These are phyloP conservation scores for Polysphondylium violaceum DNA, from an alignment of 78 protist species.

Conservation along the genomic window DNA sequence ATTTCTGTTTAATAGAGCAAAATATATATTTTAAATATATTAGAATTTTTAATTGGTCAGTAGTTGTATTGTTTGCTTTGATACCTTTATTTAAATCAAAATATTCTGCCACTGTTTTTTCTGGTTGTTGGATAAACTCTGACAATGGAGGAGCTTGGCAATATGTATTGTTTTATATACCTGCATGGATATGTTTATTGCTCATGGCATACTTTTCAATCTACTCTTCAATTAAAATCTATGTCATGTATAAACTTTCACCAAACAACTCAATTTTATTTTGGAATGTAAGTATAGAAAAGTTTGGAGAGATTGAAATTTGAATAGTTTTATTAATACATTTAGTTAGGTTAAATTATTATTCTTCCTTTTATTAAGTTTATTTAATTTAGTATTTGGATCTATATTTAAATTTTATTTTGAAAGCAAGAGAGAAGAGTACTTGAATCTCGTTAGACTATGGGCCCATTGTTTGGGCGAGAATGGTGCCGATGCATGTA, in stretches of 20 bases:
- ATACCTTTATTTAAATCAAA: slow-evolving; percentile 9
- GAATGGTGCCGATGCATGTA: slow-evolving; percentile 18
- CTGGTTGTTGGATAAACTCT: slow-evolving; percentile 48
- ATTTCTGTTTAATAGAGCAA: no score
- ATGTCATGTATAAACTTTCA: slow-evolving; percentile 9
- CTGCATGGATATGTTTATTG: neutral
- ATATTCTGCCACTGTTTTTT: neutral
- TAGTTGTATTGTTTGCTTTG: neutral
- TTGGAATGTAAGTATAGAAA: slow-evolving; percentile 21
- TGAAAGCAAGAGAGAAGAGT: neutral
- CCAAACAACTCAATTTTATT: slow-evolving; percentile 7
- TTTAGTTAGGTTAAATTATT: slow-evolving; percentile 22
- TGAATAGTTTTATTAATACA: neutral
- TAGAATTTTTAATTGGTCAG: slow-evolving; percentile 18
- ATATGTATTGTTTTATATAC: slow-evolving; percentile 29
- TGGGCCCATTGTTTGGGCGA: neutral
- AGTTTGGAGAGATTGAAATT: neutral
- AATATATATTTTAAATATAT: neutral
- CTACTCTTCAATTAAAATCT: neutral
- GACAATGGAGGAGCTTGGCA: slow-evolving; percentile 26
- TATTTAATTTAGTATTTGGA: slow-evolving; percentile 37
- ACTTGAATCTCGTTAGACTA: neutral
- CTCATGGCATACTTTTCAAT: neutral
- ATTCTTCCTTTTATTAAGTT: neutral
- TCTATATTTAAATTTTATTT: slow-evolving; percentile 21